A percentile compares a stretch with the other conserved stretches of the same genome.
Evolutionary conservation across 495 filamentous ascomycete species (phyloP).

Genomic region (Trichocladium antarcticum): DNA sequence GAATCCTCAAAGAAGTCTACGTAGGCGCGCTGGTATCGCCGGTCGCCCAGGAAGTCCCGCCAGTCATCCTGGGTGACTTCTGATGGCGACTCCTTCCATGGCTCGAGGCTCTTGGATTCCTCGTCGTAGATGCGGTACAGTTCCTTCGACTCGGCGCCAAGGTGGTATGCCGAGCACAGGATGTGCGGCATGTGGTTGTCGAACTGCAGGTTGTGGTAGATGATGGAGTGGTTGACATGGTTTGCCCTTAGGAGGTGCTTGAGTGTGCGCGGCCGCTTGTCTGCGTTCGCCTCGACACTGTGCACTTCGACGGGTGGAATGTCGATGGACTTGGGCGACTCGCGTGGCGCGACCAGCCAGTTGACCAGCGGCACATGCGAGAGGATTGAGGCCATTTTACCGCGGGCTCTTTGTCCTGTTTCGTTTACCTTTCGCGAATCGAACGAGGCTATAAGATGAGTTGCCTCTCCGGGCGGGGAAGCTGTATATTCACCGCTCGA

Average conservation of each 20-base stretch:
- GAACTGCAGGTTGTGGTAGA: constrained; percentile 66
- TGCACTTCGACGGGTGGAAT: constrained; percentile 60
- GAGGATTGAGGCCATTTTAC: constrained; percentile 35
- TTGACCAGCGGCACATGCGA: constrained; percentile 40
- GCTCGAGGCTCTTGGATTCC: constrained; percentile 57
- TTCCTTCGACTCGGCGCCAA: constrained; percentile 62
- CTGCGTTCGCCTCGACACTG: constrained; percentile 64
- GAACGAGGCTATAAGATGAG: background rate
- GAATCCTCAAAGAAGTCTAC: constrained; percentile 89
- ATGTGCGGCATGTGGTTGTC: constrained; percentile 87
- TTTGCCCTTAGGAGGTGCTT: constrained; percentile 86
- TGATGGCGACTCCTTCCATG: constrained; percentile 75
- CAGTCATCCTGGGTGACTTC: constrained; percentile 78
- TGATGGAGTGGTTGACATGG: constrained; percentile 75
- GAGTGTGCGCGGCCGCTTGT: constrained; percentile 69
- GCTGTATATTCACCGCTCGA: background rate
- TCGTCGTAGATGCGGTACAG: constrained; percentile 69
- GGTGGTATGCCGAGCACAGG: constrained; percentile 70
- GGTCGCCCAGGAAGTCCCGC: constrained; percentile 68
- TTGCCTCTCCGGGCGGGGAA: background rate
- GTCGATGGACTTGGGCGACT: constrained; percentile 39
- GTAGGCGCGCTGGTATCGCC: constrained; percentile 75
- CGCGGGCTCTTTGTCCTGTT: background rate
- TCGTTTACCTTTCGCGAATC: background rate
- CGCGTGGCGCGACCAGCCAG: constrained; percentile 27